Conservation (phyloP, 2,329 filamentous ascomycete species). For the Pyrenophora seminiperda region DNA sequence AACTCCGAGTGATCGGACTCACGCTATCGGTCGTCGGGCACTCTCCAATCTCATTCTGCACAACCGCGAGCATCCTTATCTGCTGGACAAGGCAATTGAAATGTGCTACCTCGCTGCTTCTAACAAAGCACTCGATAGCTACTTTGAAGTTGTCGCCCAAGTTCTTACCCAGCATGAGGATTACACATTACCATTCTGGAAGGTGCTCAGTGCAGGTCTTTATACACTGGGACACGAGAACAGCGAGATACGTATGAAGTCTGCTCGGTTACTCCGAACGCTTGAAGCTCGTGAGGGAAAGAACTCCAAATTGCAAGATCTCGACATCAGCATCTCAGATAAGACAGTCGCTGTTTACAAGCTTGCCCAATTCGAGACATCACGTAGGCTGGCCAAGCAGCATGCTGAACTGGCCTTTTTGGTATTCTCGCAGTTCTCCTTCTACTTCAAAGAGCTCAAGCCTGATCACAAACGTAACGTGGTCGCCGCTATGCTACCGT, state of each 20-base stretch:
- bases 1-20: constrained; percentile 87
- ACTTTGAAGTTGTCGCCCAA: constrained; percentile 89
- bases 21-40: constrained; percentile 84
- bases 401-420: constrained; percentile 89
- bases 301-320: constrained; percentile 91
- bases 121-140: constrained; percentile 87
- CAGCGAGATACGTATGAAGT: constrained; percentile 86
- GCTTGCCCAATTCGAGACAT: constrained; percentile 94
- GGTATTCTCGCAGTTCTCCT: constrained; percentile 93
- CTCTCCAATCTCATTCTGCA: constrained; percentile 87
- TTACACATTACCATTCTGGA: constrained; percentile 87
- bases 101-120: constrained; percentile 85
- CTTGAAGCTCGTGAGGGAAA: constrained; percentile 83
- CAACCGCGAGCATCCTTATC: constrained; percentile 83
- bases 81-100: constrained; percentile 87
- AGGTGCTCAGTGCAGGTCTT: constrained; percentile 81
- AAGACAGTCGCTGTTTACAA: constrained; percentile 99
- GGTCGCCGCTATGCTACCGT: constrained; percentile 90
- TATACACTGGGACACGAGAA: constrained; percentile 93
- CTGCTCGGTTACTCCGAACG: constrained; percentile 76
- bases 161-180: constrained; percentile 83
- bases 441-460: constrained; percentile 87
- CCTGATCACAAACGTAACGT: constrained; percentile 88
- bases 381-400: constrained; percentile 83
- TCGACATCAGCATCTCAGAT: constrained; percentile 97